phyloP scores from a whole-genome alignment of 1,139 yeast genomes.

The Yamadazyma mexicana region DNA sequence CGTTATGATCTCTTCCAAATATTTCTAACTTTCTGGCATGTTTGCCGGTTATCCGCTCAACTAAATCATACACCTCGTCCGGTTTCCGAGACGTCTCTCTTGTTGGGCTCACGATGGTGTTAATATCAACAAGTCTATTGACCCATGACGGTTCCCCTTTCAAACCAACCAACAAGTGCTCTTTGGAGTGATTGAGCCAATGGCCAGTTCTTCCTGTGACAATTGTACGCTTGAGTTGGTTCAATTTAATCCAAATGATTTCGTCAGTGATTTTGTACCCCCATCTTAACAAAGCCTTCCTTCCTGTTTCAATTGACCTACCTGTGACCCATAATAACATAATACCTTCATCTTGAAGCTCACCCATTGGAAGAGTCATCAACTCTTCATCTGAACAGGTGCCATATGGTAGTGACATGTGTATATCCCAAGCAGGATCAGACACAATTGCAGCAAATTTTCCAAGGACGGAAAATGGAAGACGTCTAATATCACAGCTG shows the following conservation, averaged over 20 bases:
- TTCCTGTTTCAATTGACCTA: constrained; percentile 83
- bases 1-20: constrained; percentile 84
- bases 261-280: constrained; percentile 80
- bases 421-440: constrained; percentile 91
- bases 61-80: constrained; percentile 83
- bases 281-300: constrained; percentile 75
- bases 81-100: constrained; percentile 91
- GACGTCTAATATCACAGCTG: constrained; percentile 71
- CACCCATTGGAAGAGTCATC: constrained; percentile 60
- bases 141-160: constrained; percentile 85
- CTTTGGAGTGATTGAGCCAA: constrained; percentile 95
- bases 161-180: constrained; percentile 80
- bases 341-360: constrained; percentile 80
- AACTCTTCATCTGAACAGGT: constrained; percentile 75
- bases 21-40: constrained; percentile 79
- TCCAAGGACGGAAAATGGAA: constrained; percentile 71
- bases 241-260: constrained; percentile 86
- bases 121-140: constrained; percentile 63
- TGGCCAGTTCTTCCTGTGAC: constrained; percentile 97
- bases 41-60: constrained; percentile 78
- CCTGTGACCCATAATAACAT: constrained; percentile 93
- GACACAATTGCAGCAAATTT: constrained; percentile 86
- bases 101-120: constrained; percentile 76
- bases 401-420: constrained; percentile 78
- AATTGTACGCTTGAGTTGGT: constrained; percentile 82